Conservation (phyloP, 106 monocot genomes). For the Dioscorea dumetorum region DNA sequence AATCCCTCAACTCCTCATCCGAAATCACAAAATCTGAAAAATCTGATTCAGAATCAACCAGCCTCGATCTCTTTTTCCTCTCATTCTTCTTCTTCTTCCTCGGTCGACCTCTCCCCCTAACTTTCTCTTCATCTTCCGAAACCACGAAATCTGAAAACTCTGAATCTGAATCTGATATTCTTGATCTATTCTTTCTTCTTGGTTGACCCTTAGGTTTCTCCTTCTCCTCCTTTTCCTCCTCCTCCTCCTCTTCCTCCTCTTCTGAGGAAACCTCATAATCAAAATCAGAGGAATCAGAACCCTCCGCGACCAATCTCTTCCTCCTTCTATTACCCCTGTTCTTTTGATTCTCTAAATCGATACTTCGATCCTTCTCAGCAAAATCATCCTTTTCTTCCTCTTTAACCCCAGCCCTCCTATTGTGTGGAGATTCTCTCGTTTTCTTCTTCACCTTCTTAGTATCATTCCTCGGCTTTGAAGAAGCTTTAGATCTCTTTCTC, state of each 20-base stretch:
- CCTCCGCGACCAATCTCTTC: slow-evolving; percentile 1
- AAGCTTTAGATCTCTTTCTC: slow-evolving; percentile 15
- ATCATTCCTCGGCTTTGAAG: not conserved
- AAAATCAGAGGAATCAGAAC: slow-evolving; percentile 50
- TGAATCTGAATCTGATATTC: too few relatives aligned
- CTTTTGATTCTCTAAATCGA: slow-evolving; percentile 8
- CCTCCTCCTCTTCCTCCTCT: slow-evolving; percentile 3
- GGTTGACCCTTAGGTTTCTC: too few relatives aligned
- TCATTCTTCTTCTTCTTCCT: not conserved
- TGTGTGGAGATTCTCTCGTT: not conserved
- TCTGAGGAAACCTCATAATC: slow-evolving; percentile 48
- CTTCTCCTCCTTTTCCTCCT: not conserved
- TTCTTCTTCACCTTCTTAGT: slow-evolving; percentile 12
- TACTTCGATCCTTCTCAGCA: slow-evolving; percentile 19
- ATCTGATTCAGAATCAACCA: slow-evolving; percentile 17
- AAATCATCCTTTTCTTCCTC: slow-evolving; percentile 41
- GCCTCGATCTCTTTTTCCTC: not conserved
- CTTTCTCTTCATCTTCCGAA: too few relatives aligned
- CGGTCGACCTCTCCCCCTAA: too few relatives aligned
- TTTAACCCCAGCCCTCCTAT: slow-evolving; percentile 20
- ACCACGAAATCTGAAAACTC: too few relatives aligned
- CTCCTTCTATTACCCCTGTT: slow-evolving; percentile 13
- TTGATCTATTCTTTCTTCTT: too few relatives aligned
- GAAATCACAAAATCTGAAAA: slow-evolving; percentile 25
- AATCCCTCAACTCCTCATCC: slow-evolving; percentile 34